phyloP scores from a whole-genome alignment of 2,329 filamentous ascomycete species.

The Aspergillus unguis region DNA sequence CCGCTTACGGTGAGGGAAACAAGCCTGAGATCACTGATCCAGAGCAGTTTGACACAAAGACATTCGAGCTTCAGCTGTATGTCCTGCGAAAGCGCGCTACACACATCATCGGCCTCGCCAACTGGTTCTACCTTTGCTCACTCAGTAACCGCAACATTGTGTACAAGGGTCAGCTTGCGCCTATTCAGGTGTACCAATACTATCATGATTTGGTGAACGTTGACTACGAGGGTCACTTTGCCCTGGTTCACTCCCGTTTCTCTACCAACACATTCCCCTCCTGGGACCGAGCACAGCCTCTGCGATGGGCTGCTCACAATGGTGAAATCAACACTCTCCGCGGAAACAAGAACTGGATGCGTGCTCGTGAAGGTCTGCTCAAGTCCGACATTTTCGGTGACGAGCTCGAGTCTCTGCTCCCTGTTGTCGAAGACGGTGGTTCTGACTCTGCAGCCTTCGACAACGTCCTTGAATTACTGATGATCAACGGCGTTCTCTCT shows the following conservation, averaged over 20 bases:
- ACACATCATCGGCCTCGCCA: slow-evolving; percentile 89
- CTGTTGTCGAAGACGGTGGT: slow-evolving; percentile 92
- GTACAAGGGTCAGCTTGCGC: slow-evolving; percentile 95
- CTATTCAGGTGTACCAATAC: slow-evolving; percentile 95
- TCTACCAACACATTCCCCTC: slow-evolving; percentile 98
- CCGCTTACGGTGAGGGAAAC: slow-evolving; percentile 77
- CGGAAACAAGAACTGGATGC: slow-evolving; percentile 99
- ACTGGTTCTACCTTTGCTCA: slow-evolving; percentile 98
- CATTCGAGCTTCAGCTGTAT: slow-evolving; percentile 91
- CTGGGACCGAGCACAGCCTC: slow-evolving; percentile 94
- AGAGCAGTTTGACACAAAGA: slow-evolving; percentile 75
- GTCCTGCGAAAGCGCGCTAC: slow-evolving; percentile 92
- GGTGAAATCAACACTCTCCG: slow-evolving; percentile 97
- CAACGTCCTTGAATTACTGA: slow-evolving; percentile 89
- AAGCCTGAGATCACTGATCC: slow-evolving; percentile 75
- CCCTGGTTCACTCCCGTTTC: slow-evolving; percentile 93
- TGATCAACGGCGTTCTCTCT: slow-evolving; percentile 93
- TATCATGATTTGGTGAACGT: slow-evolving; percentile 96
- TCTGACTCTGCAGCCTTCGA: slow-evolving; percentile 97
- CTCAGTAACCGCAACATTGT: slow-evolving; percentile 98
- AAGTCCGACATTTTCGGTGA: slow-evolving; percentile 89
- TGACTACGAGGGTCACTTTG: slow-evolving; percentile 96
- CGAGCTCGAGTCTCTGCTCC: slow-evolving; percentile 85
- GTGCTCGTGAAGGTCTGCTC: slow-evolving; percentile 90
- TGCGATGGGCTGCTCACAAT: slow-evolving; percentile 97